Conservation (phyloP, 2,329 filamentous ascomycete genomes). For the Exophiala alcalophila region DNA sequence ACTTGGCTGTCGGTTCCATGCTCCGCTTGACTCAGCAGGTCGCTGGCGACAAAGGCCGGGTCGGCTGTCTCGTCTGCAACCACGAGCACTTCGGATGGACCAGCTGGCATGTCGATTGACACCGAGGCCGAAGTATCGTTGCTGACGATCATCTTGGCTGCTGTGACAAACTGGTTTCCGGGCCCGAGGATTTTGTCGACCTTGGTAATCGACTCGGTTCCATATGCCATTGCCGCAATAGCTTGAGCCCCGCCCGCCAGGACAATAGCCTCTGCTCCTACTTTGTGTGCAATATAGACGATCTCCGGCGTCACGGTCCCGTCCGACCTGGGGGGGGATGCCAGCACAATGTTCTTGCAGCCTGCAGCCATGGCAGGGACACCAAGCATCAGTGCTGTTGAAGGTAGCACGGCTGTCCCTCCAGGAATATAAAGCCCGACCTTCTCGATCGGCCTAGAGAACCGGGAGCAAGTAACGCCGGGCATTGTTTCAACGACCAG, state of each 20-base stretch:
- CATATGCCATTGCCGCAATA: slow-evolving; percentile 94
- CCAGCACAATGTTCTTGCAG: slow-evolving; percentile 90
- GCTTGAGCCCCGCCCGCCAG: slow-evolving; percentile 94
- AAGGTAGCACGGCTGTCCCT: slow-evolving; percentile 93
- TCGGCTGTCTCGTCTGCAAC: slow-evolving; percentile 84
- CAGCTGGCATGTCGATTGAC: slow-evolving; percentile 97
- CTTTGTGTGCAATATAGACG: slow-evolving; percentile 94
- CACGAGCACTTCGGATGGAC: slow-evolving; percentile 94
- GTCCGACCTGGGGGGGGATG: slow-evolving; percentile 83
- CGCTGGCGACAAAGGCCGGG: slow-evolving; percentile 91
- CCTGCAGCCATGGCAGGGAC: slow-evolving; percentile 97
- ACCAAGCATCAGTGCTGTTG: slow-evolving; percentile 95
- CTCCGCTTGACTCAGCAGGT: slow-evolving; percentile 91
- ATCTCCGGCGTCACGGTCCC: slow-evolving; percentile 94
- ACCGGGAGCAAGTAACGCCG: slow-evolving; percentile 89
- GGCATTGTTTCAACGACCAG: slow-evolving; percentile 96
- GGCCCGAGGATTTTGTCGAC: slow-evolving; percentile 98
- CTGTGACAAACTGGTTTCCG: slow-evolving; percentile 97
- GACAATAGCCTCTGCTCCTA: slow-evolving; percentile 93
- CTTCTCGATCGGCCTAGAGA: slow-evolving; percentile 85
- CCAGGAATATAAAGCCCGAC: slow-evolving; percentile 97
- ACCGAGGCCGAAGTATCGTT: slow-evolving; percentile 96
- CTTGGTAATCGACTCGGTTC: slow-evolving; percentile 89
- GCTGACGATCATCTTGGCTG: slow-evolving; percentile 95
- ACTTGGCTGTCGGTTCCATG: slow-evolving; percentile 97